Evolutionary conservation across 2,329 filamentous ascomycete species (phyloP), one percentile per base, ranked within the genome.

Genomic region (Phoma sp.): DNA sequence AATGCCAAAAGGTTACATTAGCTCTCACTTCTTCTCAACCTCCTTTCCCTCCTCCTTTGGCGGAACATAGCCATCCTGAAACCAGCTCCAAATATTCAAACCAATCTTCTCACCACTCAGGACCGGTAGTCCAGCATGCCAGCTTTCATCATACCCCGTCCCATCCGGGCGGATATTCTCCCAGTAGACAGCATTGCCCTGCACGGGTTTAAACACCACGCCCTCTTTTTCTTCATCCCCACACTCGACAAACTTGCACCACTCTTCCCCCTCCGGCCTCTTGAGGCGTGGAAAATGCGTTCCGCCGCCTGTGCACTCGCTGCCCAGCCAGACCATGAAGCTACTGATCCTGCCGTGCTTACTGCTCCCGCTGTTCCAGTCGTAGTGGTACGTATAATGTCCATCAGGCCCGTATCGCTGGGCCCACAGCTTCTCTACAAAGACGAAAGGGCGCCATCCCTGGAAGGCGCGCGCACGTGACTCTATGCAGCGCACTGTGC

Each of bases 41-140:
- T 6, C 48, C 29, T 48, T 17, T 35, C 43, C 43, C 22, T 53
- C 31, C 33, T 58, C 58, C 17, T 44, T 37, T 19, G 27, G 21
- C 13, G 65, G 63, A 36, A 67, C 60, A 55, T 64, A 70, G 5
- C 66, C 68, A 17, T 71, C 65, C 71, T 84, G 82, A 69, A 81
- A 82, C 84, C 84, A 87, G 71, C 82, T 86, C 85, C 85, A 88
- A 57, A 88, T 85, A 73, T 88, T 87, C 72, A 87, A 70, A 0
- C 85, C 85, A 52, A 87, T 78, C 75, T 88, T 87, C 33, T 74
- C 77, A 2, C 85, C 85, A 36, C 71, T 76, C 43, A 73, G 71
- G 0, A 88, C 84, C 8, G 85, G 84, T 65, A 86, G 74, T 5
- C 83, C 84, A 38, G 84, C 84, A 77, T 88, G 85, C 77, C 84